These are phyloP conservation scores for Ramalina intermedia DNA, from an alignment of 495 filamentous ascomycete species.

Conservation along the genomic window DNA sequence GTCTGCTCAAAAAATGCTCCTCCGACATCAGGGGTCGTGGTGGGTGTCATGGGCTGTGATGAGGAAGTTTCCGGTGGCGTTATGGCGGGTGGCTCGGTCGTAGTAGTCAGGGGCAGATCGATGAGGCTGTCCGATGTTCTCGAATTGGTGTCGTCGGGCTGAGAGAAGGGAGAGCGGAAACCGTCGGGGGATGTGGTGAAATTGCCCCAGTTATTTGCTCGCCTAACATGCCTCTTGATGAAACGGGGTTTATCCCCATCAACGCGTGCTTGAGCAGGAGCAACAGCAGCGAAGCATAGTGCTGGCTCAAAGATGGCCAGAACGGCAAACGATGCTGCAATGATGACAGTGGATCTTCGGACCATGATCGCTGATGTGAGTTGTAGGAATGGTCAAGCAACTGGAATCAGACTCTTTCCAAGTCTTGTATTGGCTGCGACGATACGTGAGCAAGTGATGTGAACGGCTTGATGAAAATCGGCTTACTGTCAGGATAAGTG, in stretches of 20 bases:
- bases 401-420: not conserved
- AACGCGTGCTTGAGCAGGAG: conserved; percentile 7
- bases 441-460: conserved; percentile 13
- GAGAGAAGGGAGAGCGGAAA: too few species aligned
- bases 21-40: not conserved
- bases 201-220: conserved; percentile 9
- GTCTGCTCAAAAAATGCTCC: not conserved
- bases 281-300: conserved; percentile 17
- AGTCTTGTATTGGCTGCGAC: not conserved
- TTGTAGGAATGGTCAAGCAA: not conserved
- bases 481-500: conserved; percentile 36
- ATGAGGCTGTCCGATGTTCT: conserved; percentile 14
- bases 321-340: conserved; percentile 34
- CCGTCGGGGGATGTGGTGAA: too few species aligned
- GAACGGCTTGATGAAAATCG: conserved; percentile 8
- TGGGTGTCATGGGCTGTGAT: not conserved
- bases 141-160: conserved; percentile 21
- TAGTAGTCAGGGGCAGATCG: not conserved
- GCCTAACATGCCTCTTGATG: conserved; percentile 46
- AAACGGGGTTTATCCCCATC: conserved; percentile 34
- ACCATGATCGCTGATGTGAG: conserved; percentile 14
- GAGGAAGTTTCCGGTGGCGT: not conserved
- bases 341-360: conserved; percentile 34
- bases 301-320: conserved; percentile 34
- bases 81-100: not conserved